Evolutionary conservation across 2,329 filamentous ascomycete genomes (phyloP).

Genomic region (Balansia obtecta): DNA sequence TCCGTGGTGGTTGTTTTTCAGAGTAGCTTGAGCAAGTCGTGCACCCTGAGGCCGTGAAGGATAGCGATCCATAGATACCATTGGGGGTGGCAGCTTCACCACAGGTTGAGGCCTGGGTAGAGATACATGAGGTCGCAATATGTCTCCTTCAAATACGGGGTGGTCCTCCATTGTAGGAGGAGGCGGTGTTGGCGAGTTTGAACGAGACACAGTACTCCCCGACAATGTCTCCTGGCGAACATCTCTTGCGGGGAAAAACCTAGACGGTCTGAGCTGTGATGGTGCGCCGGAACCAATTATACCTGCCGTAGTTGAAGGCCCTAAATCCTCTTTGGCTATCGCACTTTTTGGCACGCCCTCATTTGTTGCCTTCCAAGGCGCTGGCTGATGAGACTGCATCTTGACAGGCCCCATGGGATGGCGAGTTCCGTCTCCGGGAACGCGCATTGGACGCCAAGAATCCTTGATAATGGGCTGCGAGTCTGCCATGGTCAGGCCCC

Average conservation of each 20-base stretch:
- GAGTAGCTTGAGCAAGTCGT: constrained; percentile 23
- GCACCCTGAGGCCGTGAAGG: constrained; percentile 16
- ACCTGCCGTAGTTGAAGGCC: constrained; percentile 13
- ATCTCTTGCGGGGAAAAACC: constrained; percentile 50
- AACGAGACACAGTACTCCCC: constrained; percentile 26
- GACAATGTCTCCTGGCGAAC: constrained; percentile 27
- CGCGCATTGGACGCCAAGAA: constrained; percentile 36
- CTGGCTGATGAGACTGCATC: constrained; percentile 15
- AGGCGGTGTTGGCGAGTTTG: constrained; percentile 54
- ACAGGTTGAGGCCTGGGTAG: constrained; percentile 59
- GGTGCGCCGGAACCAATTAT: constrained; percentile 21
- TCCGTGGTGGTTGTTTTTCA: constrained; percentile 18
- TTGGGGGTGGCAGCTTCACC: constrained; percentile 64
- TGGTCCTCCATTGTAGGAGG: constrained; percentile 60
- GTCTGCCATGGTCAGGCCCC: constrained; percentile 31
- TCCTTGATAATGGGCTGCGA: constrained; percentile 37
- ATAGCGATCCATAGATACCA: constrained; percentile 13
- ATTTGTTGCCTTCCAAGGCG: constrained; percentile 19
- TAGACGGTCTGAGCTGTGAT: constrained; percentile 38
- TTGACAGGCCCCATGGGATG: constrained; percentile 15
- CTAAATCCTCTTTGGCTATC: constrained; percentile 12
- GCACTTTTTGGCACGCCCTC: constrained; percentile 13
- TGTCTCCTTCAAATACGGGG: constrained; percentile 59
- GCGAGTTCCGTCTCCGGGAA: constrained; percentile 24
- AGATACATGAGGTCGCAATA: constrained; percentile 52